Percentiles rank a stretch among this genome's conserved stretches.
Evolutionary conservation across 331 rosid species (phyloP).

Genomic region (Saraca asoca): DNA sequence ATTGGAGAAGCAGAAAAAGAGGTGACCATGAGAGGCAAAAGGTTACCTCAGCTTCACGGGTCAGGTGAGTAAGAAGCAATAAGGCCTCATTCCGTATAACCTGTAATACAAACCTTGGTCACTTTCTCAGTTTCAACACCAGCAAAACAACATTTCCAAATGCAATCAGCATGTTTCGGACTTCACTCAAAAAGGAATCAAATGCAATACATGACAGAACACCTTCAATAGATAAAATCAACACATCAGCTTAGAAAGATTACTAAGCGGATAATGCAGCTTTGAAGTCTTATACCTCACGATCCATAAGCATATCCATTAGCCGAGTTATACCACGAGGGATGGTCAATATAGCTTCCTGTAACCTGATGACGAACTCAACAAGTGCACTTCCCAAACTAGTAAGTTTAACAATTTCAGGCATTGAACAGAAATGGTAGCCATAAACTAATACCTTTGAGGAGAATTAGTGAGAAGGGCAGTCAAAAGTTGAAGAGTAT

Average conservation of each 20-base stretch:
- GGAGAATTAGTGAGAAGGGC: conserved; percentile 83
- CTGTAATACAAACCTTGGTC: conserved; percentile 45
- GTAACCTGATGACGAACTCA: conserved; percentile 72
- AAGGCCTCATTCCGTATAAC: conserved; percentile 94
- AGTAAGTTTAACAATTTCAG: conserved; percentile 24
- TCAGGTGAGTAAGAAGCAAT: conserved; percentile 82
- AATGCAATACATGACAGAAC: conserved; percentile 9
- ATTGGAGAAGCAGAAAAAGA: background rate
- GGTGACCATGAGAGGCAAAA: conserved; percentile 27
- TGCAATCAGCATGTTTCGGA: conserved; percentile 1
- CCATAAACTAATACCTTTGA: conserved; percentile 59
- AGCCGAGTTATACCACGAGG: conserved; percentile 92
- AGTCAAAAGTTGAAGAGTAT: conserved; percentile 90
- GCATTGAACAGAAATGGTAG: conserved; percentile 31
- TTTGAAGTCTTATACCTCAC: conserved; percentile 67
- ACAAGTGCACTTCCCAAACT: conserved; percentile 32
- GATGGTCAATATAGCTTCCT: conserved; percentile 90
- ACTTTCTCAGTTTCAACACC: conserved; percentile 24
- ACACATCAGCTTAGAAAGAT: conserved; percentile 17
- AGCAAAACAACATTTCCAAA: conserved; percentile 4
- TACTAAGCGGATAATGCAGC: conserved; percentile 21
- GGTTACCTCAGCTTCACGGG: conserved; percentile 91
- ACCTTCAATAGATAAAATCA: background rate
- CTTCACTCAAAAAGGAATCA: conserved; percentile 6
- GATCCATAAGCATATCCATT: conserved; percentile 99